These are phyloP conservation scores for Dichotomocladium elegans DNA, from an alignment of 371 early-diverging fungal genomes.

Conservation along the genomic window DNA sequence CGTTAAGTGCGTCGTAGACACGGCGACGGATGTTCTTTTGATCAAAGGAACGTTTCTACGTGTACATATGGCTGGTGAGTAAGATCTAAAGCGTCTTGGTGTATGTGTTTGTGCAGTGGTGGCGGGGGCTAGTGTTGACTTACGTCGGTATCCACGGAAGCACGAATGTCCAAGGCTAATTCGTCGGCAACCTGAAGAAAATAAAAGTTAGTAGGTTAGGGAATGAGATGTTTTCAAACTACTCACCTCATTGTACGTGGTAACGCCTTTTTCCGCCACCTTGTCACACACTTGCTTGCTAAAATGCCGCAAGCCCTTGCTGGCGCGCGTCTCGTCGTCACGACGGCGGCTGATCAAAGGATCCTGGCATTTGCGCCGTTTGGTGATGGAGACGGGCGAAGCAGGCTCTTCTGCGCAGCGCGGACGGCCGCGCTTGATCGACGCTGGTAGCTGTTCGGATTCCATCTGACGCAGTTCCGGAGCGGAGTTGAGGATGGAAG, in stretches of 20 bases:
- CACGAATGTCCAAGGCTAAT: constrained; percentile 17
- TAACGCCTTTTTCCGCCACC: constrained; percentile 50
- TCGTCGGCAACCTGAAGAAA: constrained; percentile 25
- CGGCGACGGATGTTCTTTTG: constrained; percentile 75
- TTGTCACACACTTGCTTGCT: constrained; percentile 57
- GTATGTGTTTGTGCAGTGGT: too few relatives aligned
- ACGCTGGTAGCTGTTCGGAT: constrained; percentile 9
- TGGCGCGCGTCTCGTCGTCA: constrained; percentile 4
- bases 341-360: neutral
- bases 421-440: constrained; percentile 7
- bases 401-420: neutral
- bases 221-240: neutral
- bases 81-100: too few relatives aligned
- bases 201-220: neutral
- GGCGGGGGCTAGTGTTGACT: too few relatives aligned
- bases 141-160: constrained; percentile 5
- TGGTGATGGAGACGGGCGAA: too few relatives aligned
- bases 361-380: constrained; percentile 9
- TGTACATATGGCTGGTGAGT: too few relatives aligned
- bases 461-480: constrained; percentile 20
- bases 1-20: constrained; percentile 77
- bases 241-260: constrained; percentile 60
- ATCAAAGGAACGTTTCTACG: constrained; percentile 32
- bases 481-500: constrained; percentile 38
- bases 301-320: constrained; percentile 50